Conservation (phyloP, 495 filamentous ascomycete species). For the Bacidia gigantensis region DNA sequence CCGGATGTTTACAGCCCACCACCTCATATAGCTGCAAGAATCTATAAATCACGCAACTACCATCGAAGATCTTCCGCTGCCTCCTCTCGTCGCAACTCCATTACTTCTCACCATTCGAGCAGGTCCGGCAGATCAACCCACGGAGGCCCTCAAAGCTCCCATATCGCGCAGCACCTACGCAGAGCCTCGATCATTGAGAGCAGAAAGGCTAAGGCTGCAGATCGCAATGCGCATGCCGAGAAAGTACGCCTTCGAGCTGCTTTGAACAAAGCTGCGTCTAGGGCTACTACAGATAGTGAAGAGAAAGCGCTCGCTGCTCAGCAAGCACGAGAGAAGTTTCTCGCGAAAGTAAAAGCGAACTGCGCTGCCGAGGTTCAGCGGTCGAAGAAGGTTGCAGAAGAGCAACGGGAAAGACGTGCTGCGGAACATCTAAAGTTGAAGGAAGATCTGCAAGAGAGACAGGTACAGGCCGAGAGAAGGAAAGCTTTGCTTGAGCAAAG, state of each 20-base stretch:
- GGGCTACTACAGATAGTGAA: slow-evolving; percentile 49
- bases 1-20: slow-evolving; percentile 49
- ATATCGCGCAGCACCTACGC: slow-evolving; percentile 80
- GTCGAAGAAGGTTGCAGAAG: slow-evolving; percentile 86
- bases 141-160: slow-evolving; percentile 58
- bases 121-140: slow-evolving; percentile 44
- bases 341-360: slow-evolving; percentile 84
- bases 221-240: slow-evolving; percentile 87
- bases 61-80: slow-evolving; percentile 71
- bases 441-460: slow-evolving; percentile 73
- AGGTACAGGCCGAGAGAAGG: slow-evolving; percentile 76
- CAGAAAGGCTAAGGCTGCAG: slow-evolving; percentile 83
- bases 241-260: slow-evolving; percentile 87
- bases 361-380: slow-evolving; percentile 92
- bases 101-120: slow-evolving; percentile 75
- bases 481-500: slow-evolving; percentile 40
- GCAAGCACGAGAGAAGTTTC: slow-evolving; percentile 74
- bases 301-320: slow-evolving; percentile 82
- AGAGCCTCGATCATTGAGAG: slow-evolving; percentile 84
- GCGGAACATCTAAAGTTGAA: slow-evolving; percentile 64
- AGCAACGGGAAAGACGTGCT: slow-evolving; percentile 78
- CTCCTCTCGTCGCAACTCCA: slow-evolving; percentile 78
- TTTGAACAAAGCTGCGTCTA: slow-evolving; percentile 63
- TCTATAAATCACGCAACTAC: slow-evolving; percentile 50
- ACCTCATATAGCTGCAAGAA: slow-evolving; percentile 73